Base-by-base conservation (phyloP, 1,284 basidiomycete species). In the Puccinia hordei region DNA sequence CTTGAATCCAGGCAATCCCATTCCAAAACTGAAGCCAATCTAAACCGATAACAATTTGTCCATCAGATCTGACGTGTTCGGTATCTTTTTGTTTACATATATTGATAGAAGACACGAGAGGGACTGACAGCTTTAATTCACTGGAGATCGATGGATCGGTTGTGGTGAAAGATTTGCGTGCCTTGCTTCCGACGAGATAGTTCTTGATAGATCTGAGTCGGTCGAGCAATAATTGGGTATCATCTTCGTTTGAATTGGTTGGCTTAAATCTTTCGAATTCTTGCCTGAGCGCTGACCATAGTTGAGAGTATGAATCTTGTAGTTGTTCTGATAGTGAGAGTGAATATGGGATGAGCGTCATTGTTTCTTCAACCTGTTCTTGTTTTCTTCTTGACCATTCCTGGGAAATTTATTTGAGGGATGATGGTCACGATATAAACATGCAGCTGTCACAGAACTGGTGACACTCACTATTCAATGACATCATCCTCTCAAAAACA, bases 11-110 rank as follows among this genome's bases (percentile, higher is more conserved):
- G 41, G 38, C 44, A 41, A 19, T 68, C 30, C 24, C 49, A 69
- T 72, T 79, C 68, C 19, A 79, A 30, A 51, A 79, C 71, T 27
- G n/a, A 59, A 24, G 77, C 53, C 53, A 79, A 79, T 22, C 77
- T 79, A 44, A n/a, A 49, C 35, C 35, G 33, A 41, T 27, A 41
- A 57, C 57, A 65, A 12, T n/a, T n/a, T n/a, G n/a, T n/a, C n/a
- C n/a, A n/a, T n/a, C n/a, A n/a, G n/a, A n/a, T n/a, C n/a, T n/a
- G 35, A 53, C 38, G 33, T 68, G 33, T 38, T 24, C 59, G 8
- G 17, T 41, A 3, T 22, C 8, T 38, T 55, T 49, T 53, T 65
- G 15, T 55, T 57, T 12, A 22, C 33, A 76, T 4, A 27, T 13
- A 19, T 30, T 27, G 27, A 46, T 19, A 63, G 41, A 13, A 51